Evolutionary conservation across 2,329 filamentous ascomycete genomes (phyloP), one percentile per base, ranked within the genome.

Genomic region (Fonsecaea monophora): DNA sequence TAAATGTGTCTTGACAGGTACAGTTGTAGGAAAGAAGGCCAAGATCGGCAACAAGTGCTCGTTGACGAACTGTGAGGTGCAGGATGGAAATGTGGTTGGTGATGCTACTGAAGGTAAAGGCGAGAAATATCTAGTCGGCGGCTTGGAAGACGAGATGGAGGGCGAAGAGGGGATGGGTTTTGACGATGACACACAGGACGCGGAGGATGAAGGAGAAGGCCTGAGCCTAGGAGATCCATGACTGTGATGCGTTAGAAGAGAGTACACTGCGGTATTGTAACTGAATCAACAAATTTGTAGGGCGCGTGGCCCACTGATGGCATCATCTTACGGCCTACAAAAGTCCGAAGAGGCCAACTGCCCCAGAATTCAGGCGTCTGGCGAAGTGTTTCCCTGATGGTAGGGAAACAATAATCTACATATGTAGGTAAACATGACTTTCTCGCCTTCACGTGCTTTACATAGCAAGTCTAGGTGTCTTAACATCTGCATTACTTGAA

Each of bases 21-120:
- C 94, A 75, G 91, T 98, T 37, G 80, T 98, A 48, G 95, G 95
- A 4, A 87, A 90, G 74, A 82, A 92, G 68, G 91, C 90, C 71
- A 89, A 90, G 73, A 87, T 99, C 72, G 94, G 94, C n/a, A 91
- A 92, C 55, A 90, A 89, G 8, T 89, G 85, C 5, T 86, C 88
- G n/a, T 79, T 98, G 72, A 93, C 90, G 61, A 92, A 97, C 68
- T 97, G 94, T 74, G 93, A 98, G 79, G 90, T 98, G 4, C 93
- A 97, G 77, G 92, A 97, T 78, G 85, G 84, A 2, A 94, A 94
- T 75, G 84, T 94, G 8, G 85, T 97, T 1, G 89, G 94, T 54
- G 94, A 96, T 74, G 86, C 91, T n/a, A 90, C 83, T 7, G 85
- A 88, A 53, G 72, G 68, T 3, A 88, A 88, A 78, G 84, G 84